Evolutionary conservation across 1,139 yeast genomes (phyloP), one percentile per base, ranked within the genome.

Genomic region (Yamadazyma atmosphaerica): DNA sequence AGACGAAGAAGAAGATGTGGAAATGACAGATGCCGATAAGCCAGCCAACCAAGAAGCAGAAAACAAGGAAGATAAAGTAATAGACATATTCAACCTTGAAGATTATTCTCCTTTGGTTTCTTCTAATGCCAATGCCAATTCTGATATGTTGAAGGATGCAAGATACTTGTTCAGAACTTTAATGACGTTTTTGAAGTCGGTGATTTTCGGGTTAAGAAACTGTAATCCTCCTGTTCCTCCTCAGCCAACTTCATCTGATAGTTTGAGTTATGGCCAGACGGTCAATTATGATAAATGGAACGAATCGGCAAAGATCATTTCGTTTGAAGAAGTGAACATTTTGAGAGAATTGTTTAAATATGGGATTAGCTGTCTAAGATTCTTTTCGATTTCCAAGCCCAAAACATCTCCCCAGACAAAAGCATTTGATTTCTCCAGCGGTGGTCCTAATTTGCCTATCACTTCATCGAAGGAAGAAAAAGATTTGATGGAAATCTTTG

Each of bases 401-500:
- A 70, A 69, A 35, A 62, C 65, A 2, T 51, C 59, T 17, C 65
- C 69, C 16, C 61, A 68, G 39, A 61, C 73, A 23, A 74, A 76
- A 41, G 68, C 79, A 7, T 79, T 85, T 56, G 96, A 87, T 53
- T 74, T 84, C 24, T 65, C 74, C 8, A 68, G 74, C 6, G 80
- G 86, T 15, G 89, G 89, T 2, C 90, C 95, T 4, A 85, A 83
- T 44, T 64, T 86, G 35, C 95, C 96, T 4, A 85, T 86, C 4
- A 81, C 90, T 2, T 86, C 95, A 1, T 83, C 95, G 1, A 89
- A 88, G 50, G 98, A 90, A 55, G 97, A 90, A 46, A 89, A 92
- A 51, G 98, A 94, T 51, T 70, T 90, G 43, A 89, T 92, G 96
- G 98, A 94, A 58, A 85, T 90, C 2, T 82, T 94, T 58, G 97